phyloP scores from a whole-genome alignment of 177 flowering plant genomes.

The Vitis hybrid region DNA sequence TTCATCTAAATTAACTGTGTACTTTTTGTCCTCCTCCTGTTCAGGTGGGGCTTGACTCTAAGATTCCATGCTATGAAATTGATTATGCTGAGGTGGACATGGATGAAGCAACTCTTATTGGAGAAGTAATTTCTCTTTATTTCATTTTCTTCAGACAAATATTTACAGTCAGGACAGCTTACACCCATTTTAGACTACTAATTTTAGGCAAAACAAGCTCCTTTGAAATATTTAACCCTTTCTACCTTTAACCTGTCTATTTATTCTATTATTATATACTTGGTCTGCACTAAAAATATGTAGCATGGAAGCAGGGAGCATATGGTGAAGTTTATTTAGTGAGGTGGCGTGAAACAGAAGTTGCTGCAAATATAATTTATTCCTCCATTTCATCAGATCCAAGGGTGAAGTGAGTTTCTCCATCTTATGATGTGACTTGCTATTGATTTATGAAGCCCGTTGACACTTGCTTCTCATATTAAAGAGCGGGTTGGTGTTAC shows the following conservation, averaged over 20 bases:
- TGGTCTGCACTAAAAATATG: neutral
- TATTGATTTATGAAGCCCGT: too few species aligned
- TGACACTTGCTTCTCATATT: too few species aligned
- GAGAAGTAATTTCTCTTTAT: conserved; percentile 23
- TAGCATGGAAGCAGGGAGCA: conserved; percentile 47
- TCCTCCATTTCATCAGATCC: conserved; percentile 60
- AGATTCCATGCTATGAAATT: conserved; percentile 42
- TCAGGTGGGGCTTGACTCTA: conserved; percentile 48
- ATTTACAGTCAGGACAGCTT: too few species aligned
- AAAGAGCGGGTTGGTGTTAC: too few species aligned
- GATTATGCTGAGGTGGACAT: conserved; percentile 47
- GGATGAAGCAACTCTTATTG: conserved; percentile 53
- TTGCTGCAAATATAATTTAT: conserved; percentile 56
- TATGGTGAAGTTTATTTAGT: conserved; percentile 65
- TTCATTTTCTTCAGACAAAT: neutral
- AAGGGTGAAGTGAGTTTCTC: conserved; percentile 40
- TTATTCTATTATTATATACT: neutral
- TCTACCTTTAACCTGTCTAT: neutral
- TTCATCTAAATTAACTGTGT: too few species aligned
- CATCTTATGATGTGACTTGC: neutral
- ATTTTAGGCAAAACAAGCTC: too few species aligned
- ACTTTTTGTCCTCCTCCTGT: too few species aligned
- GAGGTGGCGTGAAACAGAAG: conserved; percentile 61
- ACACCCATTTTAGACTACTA: too few species aligned
- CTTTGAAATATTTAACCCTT: too few species aligned